Base-by-base conservation (phyloP, 2,329 filamentous ascomycete species). In the Aurifilum marmelostoma region DNA sequence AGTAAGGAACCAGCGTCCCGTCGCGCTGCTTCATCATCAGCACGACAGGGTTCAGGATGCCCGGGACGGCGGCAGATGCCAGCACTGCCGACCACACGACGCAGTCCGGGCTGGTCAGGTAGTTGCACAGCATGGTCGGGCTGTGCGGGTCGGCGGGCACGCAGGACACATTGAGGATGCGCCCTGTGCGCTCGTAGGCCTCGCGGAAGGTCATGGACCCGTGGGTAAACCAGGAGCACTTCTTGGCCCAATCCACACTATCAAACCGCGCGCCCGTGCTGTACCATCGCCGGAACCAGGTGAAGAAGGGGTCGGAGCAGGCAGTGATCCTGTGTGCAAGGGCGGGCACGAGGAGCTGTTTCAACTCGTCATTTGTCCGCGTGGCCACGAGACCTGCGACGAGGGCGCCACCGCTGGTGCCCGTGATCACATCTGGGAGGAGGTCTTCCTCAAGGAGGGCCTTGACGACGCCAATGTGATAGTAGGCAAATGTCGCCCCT, bases 1-100 rank as follows among this genome's bases (percentile, higher is more conserved):
- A 97, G 79, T 97, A 99, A 0, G 96, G 96, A 0, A 89, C 88
- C 4, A 99, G 84, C 2, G 84, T 89, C 1, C 94, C 94, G 70
- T 94, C 88, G 24, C 85, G 84, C 66, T 87, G 92, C 82, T 97
- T 97, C 84, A 97, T 94, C 83, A 93, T 92, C 9, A 99, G 88
- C 1, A 99, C 95, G 2, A 97, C 92, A 0, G 96, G 96, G 76
- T 98, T 98, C 47, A 98, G 83, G 68, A 99, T 98, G 1, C 96
- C 96, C 0, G 96, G 96, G 0, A 99, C 96, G 5, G 96, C 96
- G 4, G 96, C 96, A 7, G 94, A 97, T 0, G 96, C 96, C 43
- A 99, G 82, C 3, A 98, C 94, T 1, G 96, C 95, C 14, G 94
- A 97, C 96, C 97, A 99, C 72, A 99, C 97, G 54, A 99, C 96